Percentiles rank a stretch among this genome's conserved stretches.
Evolutionary conservation across 148 eudicot genomes (phyloP).

Genomic region (Diospyros kaki): DNA sequence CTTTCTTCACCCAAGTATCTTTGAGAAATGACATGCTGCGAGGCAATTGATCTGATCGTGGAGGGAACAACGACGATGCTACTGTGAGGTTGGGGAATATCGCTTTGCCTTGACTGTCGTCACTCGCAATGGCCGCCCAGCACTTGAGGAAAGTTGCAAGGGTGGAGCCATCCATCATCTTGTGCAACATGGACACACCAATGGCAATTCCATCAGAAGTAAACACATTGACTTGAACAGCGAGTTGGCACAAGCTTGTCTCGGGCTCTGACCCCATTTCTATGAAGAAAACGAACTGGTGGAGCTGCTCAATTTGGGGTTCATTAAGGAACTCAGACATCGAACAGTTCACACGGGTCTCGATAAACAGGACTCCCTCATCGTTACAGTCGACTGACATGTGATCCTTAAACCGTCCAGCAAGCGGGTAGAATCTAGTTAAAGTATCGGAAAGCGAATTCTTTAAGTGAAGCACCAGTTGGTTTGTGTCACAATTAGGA

Average conservation of each 20-base stretch:
- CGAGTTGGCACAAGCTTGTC: neutral
- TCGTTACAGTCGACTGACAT: slow-evolving; percentile 13
- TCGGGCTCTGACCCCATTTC: neutral
- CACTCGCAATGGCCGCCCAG: slow-evolving; percentile 8
- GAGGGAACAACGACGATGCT: slow-evolving; percentile 9
- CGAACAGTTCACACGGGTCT: neutral
- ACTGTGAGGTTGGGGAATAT: neutral
- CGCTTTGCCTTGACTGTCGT: neutral
- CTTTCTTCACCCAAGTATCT: too few relatives aligned
- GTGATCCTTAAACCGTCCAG: neutral
- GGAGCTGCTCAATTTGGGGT: neutral
- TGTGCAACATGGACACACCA: slow-evolving; percentile 12
- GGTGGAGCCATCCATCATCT: slow-evolving; percentile 2
- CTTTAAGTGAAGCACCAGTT: neutral
- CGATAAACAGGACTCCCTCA: slow-evolving; percentile 9
- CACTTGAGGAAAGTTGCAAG: slow-evolving; percentile 5
- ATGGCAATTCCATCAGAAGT: slow-evolving; percentile 1
- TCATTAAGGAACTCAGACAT: slow-evolving; percentile 7
- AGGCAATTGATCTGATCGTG: neutral
- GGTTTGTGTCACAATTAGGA: neutral
- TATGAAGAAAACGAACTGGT: slow-evolving; percentile 7
- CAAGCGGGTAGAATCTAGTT: slow-evolving; percentile 11
- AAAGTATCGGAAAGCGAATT: slow-evolving; percentile 11
- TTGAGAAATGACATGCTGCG: too few relatives aligned
- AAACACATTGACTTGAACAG: neutral